Conservation (phyloP, 306 rosid species). For the Castanospermum australe region DNA sequence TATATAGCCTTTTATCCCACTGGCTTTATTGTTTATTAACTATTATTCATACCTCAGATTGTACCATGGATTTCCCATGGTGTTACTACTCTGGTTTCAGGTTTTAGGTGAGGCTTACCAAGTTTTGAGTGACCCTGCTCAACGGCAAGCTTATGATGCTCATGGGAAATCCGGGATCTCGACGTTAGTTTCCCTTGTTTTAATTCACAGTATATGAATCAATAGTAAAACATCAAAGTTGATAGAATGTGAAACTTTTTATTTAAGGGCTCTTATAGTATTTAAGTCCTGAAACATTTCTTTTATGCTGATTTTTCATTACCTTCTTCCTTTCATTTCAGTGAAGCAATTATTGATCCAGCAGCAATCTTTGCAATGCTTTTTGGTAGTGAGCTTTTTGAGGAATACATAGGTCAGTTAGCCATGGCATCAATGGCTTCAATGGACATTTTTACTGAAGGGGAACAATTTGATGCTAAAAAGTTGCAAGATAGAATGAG, state of each 20-base stretch:
- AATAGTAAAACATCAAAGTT: not conserved
- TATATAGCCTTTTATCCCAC: not conserved
- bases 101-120: conserved; percentile 98
- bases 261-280: not conserved
- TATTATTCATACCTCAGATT: no score
- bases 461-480: conserved; percentile 84
- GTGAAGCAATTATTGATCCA: conserved; percentile 94
- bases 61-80: not conserved
- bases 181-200: conserved; percentile 55
- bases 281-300: not conserved
- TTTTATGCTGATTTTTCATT: conserved; percentile 23
- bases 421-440: conserved; percentile 99
- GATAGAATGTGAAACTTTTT: conserved; percentile 12
- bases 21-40: not conserved
- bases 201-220: not conserved
- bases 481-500: conserved; percentile 93
- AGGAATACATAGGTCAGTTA: conserved; percentile 93
- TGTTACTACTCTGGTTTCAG: conserved; percentile 45
- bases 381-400: conserved; percentile 98
- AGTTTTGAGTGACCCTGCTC: conserved; percentile 83
- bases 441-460: conserved; percentile 81
- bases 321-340: conserved; percentile 36
- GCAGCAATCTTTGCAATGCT: conserved; percentile 99
- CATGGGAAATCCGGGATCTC: conserved; percentile 93
- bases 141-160: conserved; percentile 92